phyloP scores from a whole-genome alignment of 2,329 filamentous ascomycete species.

The Elsinoe ampelina region DNA sequence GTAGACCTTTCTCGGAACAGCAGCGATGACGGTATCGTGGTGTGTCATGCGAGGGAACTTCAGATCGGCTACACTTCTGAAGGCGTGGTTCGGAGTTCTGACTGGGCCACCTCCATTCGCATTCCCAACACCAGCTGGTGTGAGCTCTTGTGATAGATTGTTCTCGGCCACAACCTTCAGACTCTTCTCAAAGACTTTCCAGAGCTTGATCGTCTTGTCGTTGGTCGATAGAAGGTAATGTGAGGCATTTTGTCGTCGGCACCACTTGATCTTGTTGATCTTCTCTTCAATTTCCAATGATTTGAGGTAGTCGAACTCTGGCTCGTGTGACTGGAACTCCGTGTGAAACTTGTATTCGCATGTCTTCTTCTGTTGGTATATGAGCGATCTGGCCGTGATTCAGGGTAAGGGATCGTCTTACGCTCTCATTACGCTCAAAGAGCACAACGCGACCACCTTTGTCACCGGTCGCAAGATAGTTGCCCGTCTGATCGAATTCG shows the following conservation, averaged over 20 bases:
- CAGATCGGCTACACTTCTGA: conserved; percentile 71
- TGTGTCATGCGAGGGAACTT: conserved; percentile 95
- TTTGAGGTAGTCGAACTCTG: conserved; percentile 98
- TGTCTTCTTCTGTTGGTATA: conserved; percentile 77
- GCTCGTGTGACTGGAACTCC: conserved; percentile 98
- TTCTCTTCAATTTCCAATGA: conserved; percentile 99
- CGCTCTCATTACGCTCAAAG: conserved; percentile 92
- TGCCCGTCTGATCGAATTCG: conserved; percentile 82
- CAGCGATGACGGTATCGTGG: conserved; percentile 95
- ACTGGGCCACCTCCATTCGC: conserved; percentile 70
- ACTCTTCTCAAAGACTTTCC: conserved; percentile 99
- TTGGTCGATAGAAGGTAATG: conserved; percentile 98
- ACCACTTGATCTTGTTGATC: conserved; percentile 99
- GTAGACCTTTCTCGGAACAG: conserved; percentile 90
- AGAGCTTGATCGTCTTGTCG: conserved; percentile 99
- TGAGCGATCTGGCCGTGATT: conserved; percentile 8
- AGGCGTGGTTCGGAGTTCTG: conserved; percentile 62
- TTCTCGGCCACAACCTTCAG: conserved; percentile 98
- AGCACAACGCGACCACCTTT: conserved; percentile 78
- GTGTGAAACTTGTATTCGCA: conserved; percentile 99
- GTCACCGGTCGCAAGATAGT: conserved; percentile 83
- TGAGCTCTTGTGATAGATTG: conserved; percentile 90
- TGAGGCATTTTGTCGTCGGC: conserved; percentile 91
- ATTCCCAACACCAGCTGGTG: conserved; percentile 54
- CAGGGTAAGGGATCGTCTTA: conserved; percentile 38